A percentile compares a stretch with the other conserved stretches of the same genome.
phyloP scores from a whole-genome alignment of 768 basidiomycete genomes.

The Mycena vitilis region DNA sequence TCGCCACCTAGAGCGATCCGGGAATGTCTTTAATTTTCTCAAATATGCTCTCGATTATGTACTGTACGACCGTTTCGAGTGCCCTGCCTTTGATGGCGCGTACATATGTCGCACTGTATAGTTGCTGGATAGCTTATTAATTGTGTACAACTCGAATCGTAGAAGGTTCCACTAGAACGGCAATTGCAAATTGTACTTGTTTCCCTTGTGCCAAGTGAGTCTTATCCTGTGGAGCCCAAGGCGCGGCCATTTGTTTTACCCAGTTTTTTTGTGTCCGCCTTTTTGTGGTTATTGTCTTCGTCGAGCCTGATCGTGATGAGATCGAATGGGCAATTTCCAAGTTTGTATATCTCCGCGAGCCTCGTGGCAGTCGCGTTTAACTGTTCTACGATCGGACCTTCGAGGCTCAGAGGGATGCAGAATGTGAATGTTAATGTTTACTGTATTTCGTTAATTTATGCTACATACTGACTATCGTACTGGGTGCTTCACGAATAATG shows the following conservation, averaged over 20 bases:
- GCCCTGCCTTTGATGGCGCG: too few species aligned
- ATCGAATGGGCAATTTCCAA: conserved; percentile 9
- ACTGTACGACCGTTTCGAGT: too few species aligned
- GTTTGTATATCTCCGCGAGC: conserved; percentile 5
- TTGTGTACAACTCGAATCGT: background rate
- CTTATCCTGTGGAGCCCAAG: too few species aligned
- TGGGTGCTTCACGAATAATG: conserved; percentile 15
- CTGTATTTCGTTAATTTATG: conserved; percentile 21
- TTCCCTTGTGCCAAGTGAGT: too few species aligned
- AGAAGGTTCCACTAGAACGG: too few species aligned
- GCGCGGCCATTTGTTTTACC: too few species aligned
- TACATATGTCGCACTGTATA: too few species aligned
- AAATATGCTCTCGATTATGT: too few species aligned
- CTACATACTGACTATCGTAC: conserved; percentile 32
- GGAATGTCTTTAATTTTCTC: too few species aligned
- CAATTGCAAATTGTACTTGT: too few species aligned
- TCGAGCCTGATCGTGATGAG: conserved; percentile 1
- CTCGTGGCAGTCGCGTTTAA: conserved; percentile 6
- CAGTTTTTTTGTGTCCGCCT: too few species aligned
- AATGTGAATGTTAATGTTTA: conserved; percentile 11
- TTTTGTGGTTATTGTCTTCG: conserved; percentile 29
- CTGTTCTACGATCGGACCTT: background rate
- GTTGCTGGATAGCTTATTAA: too few species aligned
- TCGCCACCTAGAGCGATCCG: background rate
- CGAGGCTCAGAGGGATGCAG: background rate